Evolutionary conservation across 371 early-diverging fungal genomes (phyloP), one percentile per base, ranked within the genome.

Genomic region (Saksenaea vasiformis): DNA sequence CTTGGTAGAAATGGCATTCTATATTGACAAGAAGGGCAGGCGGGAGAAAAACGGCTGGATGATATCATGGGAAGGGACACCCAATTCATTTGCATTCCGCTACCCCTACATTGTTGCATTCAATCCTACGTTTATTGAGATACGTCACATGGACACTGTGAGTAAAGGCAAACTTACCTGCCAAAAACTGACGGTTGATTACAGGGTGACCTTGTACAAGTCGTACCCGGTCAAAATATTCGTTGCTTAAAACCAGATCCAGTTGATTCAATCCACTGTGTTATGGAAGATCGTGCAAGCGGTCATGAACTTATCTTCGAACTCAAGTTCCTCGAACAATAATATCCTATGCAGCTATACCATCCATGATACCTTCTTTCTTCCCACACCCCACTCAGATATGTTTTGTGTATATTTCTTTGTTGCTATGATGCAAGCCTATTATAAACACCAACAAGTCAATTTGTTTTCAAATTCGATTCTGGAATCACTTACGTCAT

Each of bases 91-190:
- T 83, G 86, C 92, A n/a, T 86, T 86, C 44, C 69, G 82, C 37
- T 83, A 85, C 35, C 96, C 95, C 9, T 96, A 93, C 67, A 82
- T 97, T 43, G 80, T 95, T 56, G 96, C 96, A 1, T 95, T 93
- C 68, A 93, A 93, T 56, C 73, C 90, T 11, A 85, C 83, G 26
- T 96, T 97, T 69, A 91, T 95, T 61, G 96, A 95, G 75, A 82
- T 97, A 36, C 86, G 95, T 31, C 85, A 95, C 63, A 89, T 94
- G 22, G 88, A 92, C 59, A 89, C 91, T 5, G 90, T 79, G 70
- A 67, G 73, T 41, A 26, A 11, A 17, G 17, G 4, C 31, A 36
- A 35, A 13, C 2, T 0, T 14, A 44, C 14, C 14, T 41, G 13
- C 35, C 10, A 43, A 35, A 47, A 44, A 11, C 41, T 15, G 53